Base-by-base conservation (phyloP, 208 protist genomes). In the Leptomonas pyrrhocoris region DNA sequence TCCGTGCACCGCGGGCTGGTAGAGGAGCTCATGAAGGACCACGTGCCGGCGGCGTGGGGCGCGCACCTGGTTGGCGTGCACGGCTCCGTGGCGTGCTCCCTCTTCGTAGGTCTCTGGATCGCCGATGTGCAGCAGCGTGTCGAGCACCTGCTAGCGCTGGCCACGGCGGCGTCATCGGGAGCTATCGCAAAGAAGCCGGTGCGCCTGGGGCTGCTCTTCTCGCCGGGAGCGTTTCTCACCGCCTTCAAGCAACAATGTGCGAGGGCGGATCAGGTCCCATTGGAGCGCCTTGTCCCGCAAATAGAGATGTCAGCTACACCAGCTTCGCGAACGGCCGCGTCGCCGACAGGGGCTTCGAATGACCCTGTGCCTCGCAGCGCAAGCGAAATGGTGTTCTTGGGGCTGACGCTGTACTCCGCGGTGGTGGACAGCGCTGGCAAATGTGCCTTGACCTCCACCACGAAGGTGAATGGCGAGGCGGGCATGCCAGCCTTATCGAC, bases 181-280 rank as follows among this genome's bases (percentile, higher is more conserved):
- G 40, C 64, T 49, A 68, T 87, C 28, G 48, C 49, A 25, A 64
- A 30, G 18, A 73, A 54, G 49, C 71, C 81, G 61, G 68, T 99
- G 15, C 93, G 91, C 56, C 76, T 99, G 2, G 98, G 98, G 21
- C 86, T 96, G 18, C 88, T 99, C 16, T 98, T 99, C 62, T 77
- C 84, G 12, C 98, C 98, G 12, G 95, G 97, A 21, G 98, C 98
- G 0, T 99, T 98, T 73, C 80, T 99, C 40, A 99, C 98, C 25
- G 98, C 98, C n/a, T 98, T 96, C 27, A 92, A 98, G 68, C 98
- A 99, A 89, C 81, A 94, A 42, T 92, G 85, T 16, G 94, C 97
- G 30, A 88, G 97, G 38, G 63, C 69, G 9, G 81, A 91, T 42
- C 48, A 76, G 15, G 89, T 92, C 77, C 94, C 98, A 2, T 82